Percentiles rank a stretch among this genome's conserved stretches.
Conservation (phyloP, 345 rosid species). For the Aegle marmelos region DNA sequence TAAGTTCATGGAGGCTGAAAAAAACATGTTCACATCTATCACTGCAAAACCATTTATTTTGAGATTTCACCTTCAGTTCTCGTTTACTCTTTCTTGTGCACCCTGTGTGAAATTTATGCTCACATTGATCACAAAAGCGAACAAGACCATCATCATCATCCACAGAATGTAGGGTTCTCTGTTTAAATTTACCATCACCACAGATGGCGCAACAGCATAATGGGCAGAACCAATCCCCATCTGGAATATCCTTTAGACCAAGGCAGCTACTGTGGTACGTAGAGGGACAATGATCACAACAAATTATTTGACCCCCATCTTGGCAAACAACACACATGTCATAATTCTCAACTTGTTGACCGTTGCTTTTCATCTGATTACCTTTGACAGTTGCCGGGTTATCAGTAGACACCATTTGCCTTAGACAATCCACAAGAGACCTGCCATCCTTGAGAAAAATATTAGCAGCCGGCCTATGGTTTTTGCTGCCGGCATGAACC, state of each 20-base stretch:
- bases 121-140: constrained; percentile 57
- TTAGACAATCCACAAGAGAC: constrained; percentile 45
- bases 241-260: constrained; percentile 45
- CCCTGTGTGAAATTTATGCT: constrained; percentile 44
- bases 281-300: constrained; percentile 58
- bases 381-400: background rate
- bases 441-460: constrained; percentile 40
- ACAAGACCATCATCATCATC: constrained; percentile 6
- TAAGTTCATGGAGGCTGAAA: constrained; percentile 39
- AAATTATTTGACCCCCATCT: constrained; percentile 46
- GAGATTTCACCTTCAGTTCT: background rate
- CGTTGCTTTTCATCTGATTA: background rate
- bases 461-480: constrained; percentile 28
- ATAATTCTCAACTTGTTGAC: background rate
- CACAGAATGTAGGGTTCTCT: constrained; percentile 1
- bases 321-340: constrained; percentile 39
- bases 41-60: constrained; percentile 55
- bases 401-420: constrained; percentile 14
- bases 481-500: constrained; percentile 19
- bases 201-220: constrained; percentile 70
- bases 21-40: constrained; percentile 38
- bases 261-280: constrained; percentile 44
- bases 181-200: constrained; percentile 23
- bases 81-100: constrained; percentile 25
- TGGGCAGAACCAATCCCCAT: constrained; percentile 79